Conservation (phyloP, 345 rosid genomes). For the Trapa bicornis region DNA sequence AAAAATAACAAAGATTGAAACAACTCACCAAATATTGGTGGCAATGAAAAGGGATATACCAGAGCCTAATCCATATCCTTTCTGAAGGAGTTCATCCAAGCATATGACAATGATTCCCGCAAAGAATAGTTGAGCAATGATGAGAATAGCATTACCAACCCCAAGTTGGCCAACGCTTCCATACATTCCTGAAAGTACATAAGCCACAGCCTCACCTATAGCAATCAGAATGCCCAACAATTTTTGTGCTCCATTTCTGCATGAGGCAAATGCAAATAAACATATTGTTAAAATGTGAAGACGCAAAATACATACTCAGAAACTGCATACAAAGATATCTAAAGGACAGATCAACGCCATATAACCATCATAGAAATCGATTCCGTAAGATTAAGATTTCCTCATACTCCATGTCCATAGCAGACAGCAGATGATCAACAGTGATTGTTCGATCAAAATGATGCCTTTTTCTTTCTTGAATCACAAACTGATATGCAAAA, state of each 20-base stretch:
- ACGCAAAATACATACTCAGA: neutral
- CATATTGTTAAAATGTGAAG: neutral
- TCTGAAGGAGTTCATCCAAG: constrained; percentile 77
- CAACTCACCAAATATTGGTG: constrained; percentile 64
- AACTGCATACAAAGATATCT: neutral
- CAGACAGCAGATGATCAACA: no score
- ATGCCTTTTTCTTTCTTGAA: no score
- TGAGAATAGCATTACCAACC: constrained; percentile 69
- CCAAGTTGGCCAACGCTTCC: constrained; percentile 74
- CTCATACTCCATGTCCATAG: no score
- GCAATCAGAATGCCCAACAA: constrained; percentile 70
- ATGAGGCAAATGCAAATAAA: constrained; percentile 4
- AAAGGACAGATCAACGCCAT: neutral
- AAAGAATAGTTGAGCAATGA: constrained; percentile 66
- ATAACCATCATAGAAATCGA: neutral
- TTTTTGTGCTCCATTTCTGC: constrained; percentile 77
- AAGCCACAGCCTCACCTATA: constrained; percentile 74
- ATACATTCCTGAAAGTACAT: constrained; percentile 80
- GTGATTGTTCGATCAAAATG: no score
- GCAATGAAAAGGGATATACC: constrained; percentile 86
- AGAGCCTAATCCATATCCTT: constrained; percentile 75
- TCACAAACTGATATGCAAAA: neutral
- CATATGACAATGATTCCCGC: constrained; percentile 79
- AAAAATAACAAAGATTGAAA: constrained; percentile 4
- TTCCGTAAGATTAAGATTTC: no score